Conservation (phyloP, 2,329 filamentous ascomycete species). For the Claviceps purpurea region DNA sequence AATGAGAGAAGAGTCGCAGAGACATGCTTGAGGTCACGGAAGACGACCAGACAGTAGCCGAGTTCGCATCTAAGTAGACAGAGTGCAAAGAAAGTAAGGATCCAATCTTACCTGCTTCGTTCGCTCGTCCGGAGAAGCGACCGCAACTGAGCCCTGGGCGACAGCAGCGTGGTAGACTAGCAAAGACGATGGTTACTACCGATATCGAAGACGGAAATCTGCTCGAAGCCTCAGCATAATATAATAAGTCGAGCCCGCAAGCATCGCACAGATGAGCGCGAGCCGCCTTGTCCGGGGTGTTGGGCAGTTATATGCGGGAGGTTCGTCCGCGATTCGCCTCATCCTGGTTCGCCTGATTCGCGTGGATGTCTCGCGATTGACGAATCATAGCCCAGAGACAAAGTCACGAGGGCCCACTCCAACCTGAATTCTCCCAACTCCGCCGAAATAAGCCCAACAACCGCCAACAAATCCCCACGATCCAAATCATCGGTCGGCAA, state of each 20-base stretch:
- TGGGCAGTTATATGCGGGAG: background rate
- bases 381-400: background rate
- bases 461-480: background rate
- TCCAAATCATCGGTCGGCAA: too few species aligned
- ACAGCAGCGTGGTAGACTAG: background rate
- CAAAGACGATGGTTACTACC: background rate
- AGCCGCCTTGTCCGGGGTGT: background rate
- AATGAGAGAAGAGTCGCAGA: too few species aligned
- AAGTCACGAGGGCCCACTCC: background rate
- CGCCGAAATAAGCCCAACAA: background rate
- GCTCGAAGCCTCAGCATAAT: background rate
- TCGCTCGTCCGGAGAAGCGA: background rate
- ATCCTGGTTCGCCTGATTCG: background rate
- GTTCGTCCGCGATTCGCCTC: background rate
- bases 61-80: background rate
- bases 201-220: background rate
- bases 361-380: background rate
- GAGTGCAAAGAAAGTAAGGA: background rate
- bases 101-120: background rate
- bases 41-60: background rate
- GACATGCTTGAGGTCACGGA: background rate
- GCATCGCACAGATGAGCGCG: background rate
- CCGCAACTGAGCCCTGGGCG: background rate
- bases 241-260: background rate
- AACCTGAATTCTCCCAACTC: too few species aligned